Base-by-base conservation (phyloP, 2,329 filamentous ascomycete species). In the Blastomyces gilchristii region DNA sequence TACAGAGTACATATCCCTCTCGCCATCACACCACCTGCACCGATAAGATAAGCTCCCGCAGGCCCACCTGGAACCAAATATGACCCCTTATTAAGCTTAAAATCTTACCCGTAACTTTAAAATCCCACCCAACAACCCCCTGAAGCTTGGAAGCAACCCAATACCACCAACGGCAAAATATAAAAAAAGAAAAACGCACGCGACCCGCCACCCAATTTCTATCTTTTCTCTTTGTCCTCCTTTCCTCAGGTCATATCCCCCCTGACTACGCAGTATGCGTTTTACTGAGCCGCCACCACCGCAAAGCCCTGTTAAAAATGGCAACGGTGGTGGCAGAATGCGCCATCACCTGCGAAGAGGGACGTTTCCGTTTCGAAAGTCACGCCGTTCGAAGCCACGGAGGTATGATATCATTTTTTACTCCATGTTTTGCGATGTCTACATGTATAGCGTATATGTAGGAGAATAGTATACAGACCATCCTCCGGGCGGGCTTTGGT, bases 321-420 rank as follows among this genome's bases (percentile, higher is more conserved):
- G 59, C 11, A 8, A 22, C 34, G 52, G 16, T 41, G 43, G 16
- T 43, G 45, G n/a, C 2, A 58, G 47, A 28, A n/a, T 43, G 16
- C 58, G 61, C 31, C 63, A 66, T 41, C 66, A 66, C 58, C 37
- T 62, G 11, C 66, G 67, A 54, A 62, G 62, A 18, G 31, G 45
- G 41, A 68, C 66, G 11, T 59, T 66, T 62, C 67, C 67, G 22
- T 67, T 68, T 57, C 63, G 62, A 28, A 66, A 67, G 28, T 69
- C 68, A 14, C 64, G 64, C 59, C 64, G 68, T 37, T 65, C 64
- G n/a, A 70, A 70, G 50, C 68, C 68, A 34, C 63, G 68, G 61
- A 68, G 68, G 68, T 69, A 45, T 60, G 64, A 16, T 56, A 52
- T 28, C 11, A 50, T 56, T 61, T 49, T 37, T 31, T 57, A 50